A percentile compares a stretch with the other conserved stretches of the same genome.
These are phyloP conservation scores for Nymphaea colorata DNA, from an alignment of 164 flowering plant species.

Conservation along the genomic window DNA sequence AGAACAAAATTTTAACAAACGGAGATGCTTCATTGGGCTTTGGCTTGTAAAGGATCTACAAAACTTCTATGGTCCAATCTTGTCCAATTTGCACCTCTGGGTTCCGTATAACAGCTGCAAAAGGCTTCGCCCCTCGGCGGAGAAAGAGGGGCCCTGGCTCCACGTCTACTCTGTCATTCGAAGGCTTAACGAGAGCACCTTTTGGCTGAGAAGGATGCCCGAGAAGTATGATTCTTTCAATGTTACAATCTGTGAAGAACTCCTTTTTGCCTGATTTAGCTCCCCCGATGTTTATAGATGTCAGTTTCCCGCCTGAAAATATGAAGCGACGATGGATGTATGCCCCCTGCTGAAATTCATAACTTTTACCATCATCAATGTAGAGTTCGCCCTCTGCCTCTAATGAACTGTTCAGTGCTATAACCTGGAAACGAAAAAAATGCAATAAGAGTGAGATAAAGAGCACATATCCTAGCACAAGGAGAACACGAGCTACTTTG, in stretches of 20 bases:
- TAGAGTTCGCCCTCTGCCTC: constrained; percentile 94
- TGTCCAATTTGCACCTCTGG: constrained; percentile 60
- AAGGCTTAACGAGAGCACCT: constrained; percentile 58
- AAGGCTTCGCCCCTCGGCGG: constrained; percentile 19
- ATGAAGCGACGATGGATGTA: constrained; percentile 77
- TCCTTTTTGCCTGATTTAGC: constrained; percentile 13
- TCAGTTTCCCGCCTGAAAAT: constrained; percentile 61
- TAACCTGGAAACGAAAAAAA: constrained; percentile 38
- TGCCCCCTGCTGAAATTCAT: constrained; percentile 65
- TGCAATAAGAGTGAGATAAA: background rate
- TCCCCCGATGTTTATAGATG: constrained; percentile 37
- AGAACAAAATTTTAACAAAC: background rate
- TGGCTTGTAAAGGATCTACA: constrained; percentile 16
- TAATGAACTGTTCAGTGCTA: constrained; percentile 69
- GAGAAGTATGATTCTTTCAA: constrained; percentile 78
- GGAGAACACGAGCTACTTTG: too few species aligned
- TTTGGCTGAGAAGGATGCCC: constrained; percentile 41
- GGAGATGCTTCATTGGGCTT: background rate
- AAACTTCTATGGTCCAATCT: constrained; percentile 73
- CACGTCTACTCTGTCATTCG: constrained; percentile 37
- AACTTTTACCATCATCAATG: constrained; percentile 90
- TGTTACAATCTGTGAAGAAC: constrained; percentile 36
- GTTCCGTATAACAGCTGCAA: constrained; percentile 52
- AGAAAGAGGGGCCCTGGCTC: constrained; percentile 61
- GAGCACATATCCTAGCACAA: too few species aligned